Conservation (phyloP, 345 rosid species). For the Populus ilicifolia region DNA sequence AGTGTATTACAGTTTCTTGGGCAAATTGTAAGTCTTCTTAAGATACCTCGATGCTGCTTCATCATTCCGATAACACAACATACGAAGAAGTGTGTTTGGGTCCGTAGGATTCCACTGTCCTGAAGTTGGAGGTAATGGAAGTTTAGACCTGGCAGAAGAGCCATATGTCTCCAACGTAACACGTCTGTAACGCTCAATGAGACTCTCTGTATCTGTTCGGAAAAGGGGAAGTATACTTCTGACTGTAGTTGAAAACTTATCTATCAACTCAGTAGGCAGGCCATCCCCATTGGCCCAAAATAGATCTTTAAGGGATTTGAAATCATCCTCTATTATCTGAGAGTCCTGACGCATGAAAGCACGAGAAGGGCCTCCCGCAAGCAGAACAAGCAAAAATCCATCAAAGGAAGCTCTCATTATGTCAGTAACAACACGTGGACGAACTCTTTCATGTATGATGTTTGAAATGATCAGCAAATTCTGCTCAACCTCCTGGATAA, state of each 20-base stretch:
- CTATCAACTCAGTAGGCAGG: slow-evolving; percentile 69
- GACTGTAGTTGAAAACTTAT: slow-evolving; percentile 58
- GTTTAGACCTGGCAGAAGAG: slow-evolving; percentile 73
- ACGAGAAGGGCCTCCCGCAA: slow-evolving; percentile 94
- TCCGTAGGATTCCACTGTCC: slow-evolving; percentile 91
- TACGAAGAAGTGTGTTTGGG: slow-evolving; percentile 79
- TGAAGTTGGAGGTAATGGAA: slow-evolving; percentile 83
- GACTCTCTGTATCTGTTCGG: slow-evolving; percentile 72
- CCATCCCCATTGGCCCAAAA: slow-evolving; percentile 98
- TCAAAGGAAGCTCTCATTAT: slow-evolving; percentile 88
- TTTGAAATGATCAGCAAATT: slow-evolving; percentile 60
- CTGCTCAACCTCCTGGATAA: slow-evolving; percentile 71
- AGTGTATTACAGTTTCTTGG: slow-evolving; percentile 30
- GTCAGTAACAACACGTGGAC: slow-evolving; percentile 70
- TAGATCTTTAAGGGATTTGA: slow-evolving; percentile 74
- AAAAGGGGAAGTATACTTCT: slow-evolving; percentile 75
- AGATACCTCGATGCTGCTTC: slow-evolving; percentile 77
- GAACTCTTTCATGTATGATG: slow-evolving; percentile 72
- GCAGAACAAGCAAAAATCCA: slow-evolving; percentile 83
- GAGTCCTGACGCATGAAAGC: slow-evolving; percentile 72
- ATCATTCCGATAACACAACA: slow-evolving; percentile 83
- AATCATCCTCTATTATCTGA: slow-evolving; percentile 80
- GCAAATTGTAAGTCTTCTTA: slow-evolving; percentile 82
- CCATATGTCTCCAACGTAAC: slow-evolving; percentile 67
- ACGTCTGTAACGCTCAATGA: slow-evolving; percentile 79